Percentiles rank a stretch among this genome's conserved stretches.
Evolutionary conservation across 495 filamentous ascomycete genomes (phyloP).

Genomic region (Talaromyces wortmannii): DNA sequence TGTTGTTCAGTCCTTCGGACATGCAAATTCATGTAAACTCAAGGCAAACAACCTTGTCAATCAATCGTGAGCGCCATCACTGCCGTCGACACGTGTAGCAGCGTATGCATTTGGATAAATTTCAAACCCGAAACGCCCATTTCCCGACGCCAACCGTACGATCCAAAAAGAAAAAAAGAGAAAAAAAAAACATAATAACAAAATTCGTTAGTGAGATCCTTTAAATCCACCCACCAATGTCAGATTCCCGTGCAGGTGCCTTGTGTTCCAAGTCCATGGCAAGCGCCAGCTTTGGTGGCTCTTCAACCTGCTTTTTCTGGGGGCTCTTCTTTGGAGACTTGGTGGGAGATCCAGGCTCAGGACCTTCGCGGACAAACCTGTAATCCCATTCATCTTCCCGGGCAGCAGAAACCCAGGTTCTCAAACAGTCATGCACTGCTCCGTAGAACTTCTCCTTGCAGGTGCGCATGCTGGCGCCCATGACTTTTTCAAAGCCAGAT

Average conservation of each 20-base stretch:
- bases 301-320: conserved; percentile 30
- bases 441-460: conserved; percentile 98
- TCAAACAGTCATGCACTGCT: conserved; percentile 78
- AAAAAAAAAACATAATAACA: conserved; percentile 10
- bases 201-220: conserved; percentile 9
- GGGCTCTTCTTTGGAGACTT: conserved; percentile 39
- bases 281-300: conserved; percentile 36
- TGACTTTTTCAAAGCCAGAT: conserved; percentile 85
- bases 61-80: background rate
- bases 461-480: conserved; percentile 75
- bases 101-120: background rate
- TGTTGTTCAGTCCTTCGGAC: background rate
- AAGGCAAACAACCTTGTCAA: background rate
- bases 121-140: background rate
- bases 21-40: background rate
- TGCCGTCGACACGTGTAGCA: background rate
- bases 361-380: conserved; percentile 66
- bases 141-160: conserved; percentile 5
- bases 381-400: conserved; percentile 83
- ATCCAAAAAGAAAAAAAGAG: conserved; percentile 16
- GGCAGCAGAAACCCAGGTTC: conserved; percentile 85
- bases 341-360: conserved; percentile 32
- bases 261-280: conserved; percentile 24
- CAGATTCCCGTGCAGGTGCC: conserved; percentile 11
- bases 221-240: conserved; percentile 35